A percentile compares a stretch with the other conserved stretches of the same genome.
Conservation (phyloP, 2,329 filamentous ascomycete species). For the Cercospora sojina region DNA sequence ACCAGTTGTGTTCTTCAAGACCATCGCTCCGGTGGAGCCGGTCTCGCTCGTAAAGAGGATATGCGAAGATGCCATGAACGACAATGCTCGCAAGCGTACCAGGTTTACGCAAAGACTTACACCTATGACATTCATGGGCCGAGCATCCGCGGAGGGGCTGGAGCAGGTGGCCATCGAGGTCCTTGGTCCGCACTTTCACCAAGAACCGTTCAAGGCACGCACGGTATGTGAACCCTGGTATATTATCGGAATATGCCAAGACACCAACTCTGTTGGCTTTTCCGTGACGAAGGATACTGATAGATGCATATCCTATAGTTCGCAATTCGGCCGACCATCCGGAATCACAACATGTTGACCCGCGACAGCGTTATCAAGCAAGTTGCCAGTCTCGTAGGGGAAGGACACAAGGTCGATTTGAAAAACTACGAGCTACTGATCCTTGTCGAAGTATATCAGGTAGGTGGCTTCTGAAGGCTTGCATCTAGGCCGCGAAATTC, state of each 20-base stretch:
- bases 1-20: slow-evolving; percentile 60
- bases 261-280: background rate
- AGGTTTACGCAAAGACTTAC: slow-evolving; percentile 61
- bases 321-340: slow-evolving; percentile 76
- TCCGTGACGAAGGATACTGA: background rate
- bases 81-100: slow-evolving; percentile 53
- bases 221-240: slow-evolving; percentile 47
- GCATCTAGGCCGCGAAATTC: slow-evolving; percentile 5
- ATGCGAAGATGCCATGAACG: slow-evolving; percentile 55
- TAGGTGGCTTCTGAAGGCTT: slow-evolving; percentile 43
- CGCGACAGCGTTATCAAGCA: slow-evolving; percentile 69
- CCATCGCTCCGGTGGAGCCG: slow-evolving; percentile 57
- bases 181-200: slow-evolving; percentile 63
- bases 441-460: slow-evolving; percentile 77
- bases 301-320: slow-evolving; percentile 55
- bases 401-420: slow-evolving; percentile 74
- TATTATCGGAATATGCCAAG: background rate
- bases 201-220: slow-evolving; percentile 47
- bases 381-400: slow-evolving; percentile 64
- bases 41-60: slow-evolving; percentile 60
- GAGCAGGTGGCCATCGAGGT: slow-evolving; percentile 64
- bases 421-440: slow-evolving; percentile 74
- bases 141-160: slow-evolving; percentile 68
- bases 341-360: slow-evolving; percentile 68
- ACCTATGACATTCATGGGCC: slow-evolving; percentile 60